Evolutionary conservation across 306 rosid species (phyloP).

Genomic region (Lathyrus tuberosus): DNA sequence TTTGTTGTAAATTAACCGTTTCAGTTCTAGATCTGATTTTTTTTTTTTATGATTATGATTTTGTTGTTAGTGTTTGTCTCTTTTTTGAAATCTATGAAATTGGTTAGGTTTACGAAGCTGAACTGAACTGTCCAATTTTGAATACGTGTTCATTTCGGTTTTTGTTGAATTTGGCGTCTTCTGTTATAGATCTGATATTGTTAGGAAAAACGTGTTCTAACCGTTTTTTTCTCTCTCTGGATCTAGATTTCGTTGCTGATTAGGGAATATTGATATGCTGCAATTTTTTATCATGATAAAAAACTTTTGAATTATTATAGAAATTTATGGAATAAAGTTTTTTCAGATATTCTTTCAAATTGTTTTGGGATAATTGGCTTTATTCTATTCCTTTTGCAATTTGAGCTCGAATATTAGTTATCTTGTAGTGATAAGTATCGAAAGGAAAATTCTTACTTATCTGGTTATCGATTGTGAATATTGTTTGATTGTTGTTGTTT

Average conservation of each 20-base stretch:
- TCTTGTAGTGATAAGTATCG: conserved; percentile 1
- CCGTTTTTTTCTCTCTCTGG: background rate
- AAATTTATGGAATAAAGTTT: conserved; percentile 17
- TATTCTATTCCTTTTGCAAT: conserved; percentile 22
- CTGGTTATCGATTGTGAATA: conserved; percentile 8
- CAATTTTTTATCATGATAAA: conserved; percentile 16
- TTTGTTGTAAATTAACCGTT: background rate
- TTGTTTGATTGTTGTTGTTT: background rate
- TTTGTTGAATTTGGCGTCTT: conserved; percentile 13
- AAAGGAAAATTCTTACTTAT: background rate
- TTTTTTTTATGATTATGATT: background rate
- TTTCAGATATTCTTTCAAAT: background rate
- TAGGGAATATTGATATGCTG: conserved; percentile 35
- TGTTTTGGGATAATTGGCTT: conserved; percentile 3
- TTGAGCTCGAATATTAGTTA: conserved; percentile 6
- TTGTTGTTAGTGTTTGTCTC: background rate
- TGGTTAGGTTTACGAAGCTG: conserved; percentile 23
- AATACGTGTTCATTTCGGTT: conserved; percentile 3
- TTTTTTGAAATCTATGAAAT: background rate
- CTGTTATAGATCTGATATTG: conserved; percentile 34
- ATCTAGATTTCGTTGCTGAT: conserved; percentile 30
- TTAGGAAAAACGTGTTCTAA: background rate
- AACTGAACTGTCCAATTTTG: conserved; percentile 18
- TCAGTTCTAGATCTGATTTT: conserved; percentile 35
- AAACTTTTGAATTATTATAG: conserved; percentile 7